Evolutionary conservation across 2,329 filamentous ascomycete species (phyloP).

Genomic region (Alternaria solani): DNA sequence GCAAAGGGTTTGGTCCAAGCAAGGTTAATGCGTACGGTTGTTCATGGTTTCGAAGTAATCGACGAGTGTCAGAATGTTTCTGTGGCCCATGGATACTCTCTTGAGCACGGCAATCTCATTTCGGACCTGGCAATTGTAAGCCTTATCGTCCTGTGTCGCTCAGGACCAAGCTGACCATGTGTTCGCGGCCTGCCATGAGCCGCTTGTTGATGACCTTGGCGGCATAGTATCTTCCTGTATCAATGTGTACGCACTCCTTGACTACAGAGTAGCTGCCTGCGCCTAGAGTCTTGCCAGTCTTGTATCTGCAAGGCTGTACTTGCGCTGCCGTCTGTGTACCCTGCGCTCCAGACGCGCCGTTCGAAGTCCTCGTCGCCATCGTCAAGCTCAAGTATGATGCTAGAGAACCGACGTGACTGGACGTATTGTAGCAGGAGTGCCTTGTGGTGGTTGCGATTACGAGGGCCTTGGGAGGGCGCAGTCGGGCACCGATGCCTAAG

Average conservation of each 20-base stretch:
- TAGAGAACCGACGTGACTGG: not conserved
- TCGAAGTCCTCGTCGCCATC: conserved; percentile 34
- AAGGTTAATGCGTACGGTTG: conserved; percentile 68
- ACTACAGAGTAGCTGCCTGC: conserved; percentile 98
- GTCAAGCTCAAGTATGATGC: not conserved
- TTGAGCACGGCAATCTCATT: conserved; percentile 99
- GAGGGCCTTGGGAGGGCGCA: conserved; percentile 1
- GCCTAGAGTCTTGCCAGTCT: conserved; percentile 96
- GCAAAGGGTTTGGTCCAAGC: not conserved
- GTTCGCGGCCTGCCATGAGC: conserved; percentile 94
- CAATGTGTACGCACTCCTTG: conserved; percentile 98
- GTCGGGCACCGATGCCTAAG: conserved; percentile 19
- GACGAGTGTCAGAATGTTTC: conserved; percentile 96
- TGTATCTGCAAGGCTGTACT: conserved; percentile 96
- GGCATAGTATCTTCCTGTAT: conserved; percentile 96
- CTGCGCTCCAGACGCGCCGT: conserved; percentile 44
- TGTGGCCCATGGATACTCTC: conserved; percentile 97
- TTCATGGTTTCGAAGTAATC: conserved; percentile 99
- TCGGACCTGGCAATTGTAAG: conserved; percentile 70
- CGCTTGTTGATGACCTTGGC: conserved; percentile 99
- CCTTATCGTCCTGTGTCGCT: not conserved
- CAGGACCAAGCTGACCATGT: conserved; percentile 75
- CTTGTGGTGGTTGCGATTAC: conserved; percentile 1
- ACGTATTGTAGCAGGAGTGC: not conserved
- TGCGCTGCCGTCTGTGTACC: conserved; percentile 56